Base-by-base conservation (phyloP, 192 early-diverging fungal genomes). In the Chytriomyces sp. region DNA sequence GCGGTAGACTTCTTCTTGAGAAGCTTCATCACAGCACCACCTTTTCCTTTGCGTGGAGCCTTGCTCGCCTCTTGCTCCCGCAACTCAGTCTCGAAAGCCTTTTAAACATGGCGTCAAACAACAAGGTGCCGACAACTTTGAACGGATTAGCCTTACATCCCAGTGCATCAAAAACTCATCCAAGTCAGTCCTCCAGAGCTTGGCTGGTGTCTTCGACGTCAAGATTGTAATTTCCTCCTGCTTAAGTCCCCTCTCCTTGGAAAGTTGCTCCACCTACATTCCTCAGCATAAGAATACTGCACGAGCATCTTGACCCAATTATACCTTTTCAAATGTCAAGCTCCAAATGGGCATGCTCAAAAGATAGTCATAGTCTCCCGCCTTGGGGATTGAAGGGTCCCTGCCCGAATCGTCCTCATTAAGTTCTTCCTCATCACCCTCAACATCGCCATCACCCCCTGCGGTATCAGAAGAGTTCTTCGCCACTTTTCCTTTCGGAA, bases 261-360 rank as follows among this genome's bases (percentile, higher is more conserved):
- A 82, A 37, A 98, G 80, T 72, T 91, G 82, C 49, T 94, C 86
- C 22, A 93, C 84, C 88, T 86, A 53, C 4, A 62, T 39, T n/a
- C n/a, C n/a, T n/a, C n/a, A n/a, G n/a, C n/a, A n/a, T n/a, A n/a
- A n/a, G n/a, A n/a, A n/a, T n/a, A n/a, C n/a, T n/a, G n/a, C n/a
- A n/a, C n/a, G n/a, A n/a, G n/a, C n/a, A n/a, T n/a, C n/a, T n/a
- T n/a, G n/a, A 4, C 37, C 8, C 54, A 56, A 8, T 65, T 25
- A 28, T 6, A 85, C 78, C 80, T 94, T 95, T 66, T 99, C 92
- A 58, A 83, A 77, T 8, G 95, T 97, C 72, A 99, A 84, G 60
- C 86, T 94, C 89, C 92, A 94, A 52, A 98, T 93, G 32, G 92
- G 89, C 89, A 97, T 94, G 22, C 82, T 82, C 68, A 99, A 76